Base-by-base conservation (phyloP, 1,284 basidiomycete species). In the Melanopsichium pennsylvanicum region DNA sequence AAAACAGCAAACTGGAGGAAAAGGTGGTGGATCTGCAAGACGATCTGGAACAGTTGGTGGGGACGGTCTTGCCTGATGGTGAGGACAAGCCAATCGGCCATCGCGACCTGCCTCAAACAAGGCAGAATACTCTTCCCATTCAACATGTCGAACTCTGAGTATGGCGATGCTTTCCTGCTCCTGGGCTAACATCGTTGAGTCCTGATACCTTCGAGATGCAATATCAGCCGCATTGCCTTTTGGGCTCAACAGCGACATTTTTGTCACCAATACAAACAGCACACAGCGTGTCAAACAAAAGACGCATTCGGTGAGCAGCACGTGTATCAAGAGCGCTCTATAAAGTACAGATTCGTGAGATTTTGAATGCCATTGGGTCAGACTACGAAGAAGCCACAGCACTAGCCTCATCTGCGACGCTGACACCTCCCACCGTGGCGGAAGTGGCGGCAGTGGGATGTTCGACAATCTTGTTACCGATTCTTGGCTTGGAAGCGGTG, bases 401-500 rank as follows among this genome's bases (percentile, higher is more conserved):
- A 38, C 33, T 37, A 37, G 27, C 27, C 27, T 29, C 27, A 29
- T 29, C 27, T 8, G 27, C 27, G 27, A 13, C 27, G 27, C 27
- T 29, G 13, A 29, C n/a, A n/a, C n/a, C n/a, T n/a, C n/a, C n/a
- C n/a, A n/a, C 8, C 15, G 5, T 29, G 8, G 39, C n/a, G 8
- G 39, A 36, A 16, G 48, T 26, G 19, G 32, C 36, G 5, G 39
- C 39, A 35, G 39, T 21, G 15, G 35, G 22, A 13, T 21, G 31
- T 5, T 51, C 51, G 5, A 70, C 41, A 11, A 81, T 63, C 34
- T 83, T 74, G 35, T 71, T 66, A 5, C 95, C 95, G 15, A 97
- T 84, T 8, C 93, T 87, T 19, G 94, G 91, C 2, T 88, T 87
- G 1, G 90, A 85, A 3, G 83, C 81, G 6, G 85, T 84, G 54